Evolutionary conservation across 73 alveolate genomes (phyloP), one percentile per base, ranked within the genome.

Genomic region (Paramecium tetraurelia): DNA sequence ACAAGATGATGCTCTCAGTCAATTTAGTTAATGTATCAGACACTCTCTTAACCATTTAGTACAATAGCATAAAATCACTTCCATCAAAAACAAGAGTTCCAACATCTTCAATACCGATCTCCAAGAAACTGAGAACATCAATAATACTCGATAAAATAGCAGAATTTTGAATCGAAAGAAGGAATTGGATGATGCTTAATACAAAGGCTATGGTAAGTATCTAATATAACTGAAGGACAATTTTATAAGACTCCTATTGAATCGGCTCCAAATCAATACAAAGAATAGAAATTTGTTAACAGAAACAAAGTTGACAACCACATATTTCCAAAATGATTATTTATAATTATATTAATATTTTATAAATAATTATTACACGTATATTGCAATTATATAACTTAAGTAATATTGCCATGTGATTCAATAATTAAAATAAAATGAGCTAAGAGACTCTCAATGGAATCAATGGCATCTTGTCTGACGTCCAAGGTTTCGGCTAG

Each of bases 401-500:
- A 35, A 11, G 33, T 53, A 21, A 3, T 31, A 8, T 31, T 72
- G 2, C 7, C 4, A 11, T 20, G 18, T 12, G 16, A 72, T 80
- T 80, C 75, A 80, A 80, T 48, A 44, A 80, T 43, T 20, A 80
- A 80, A 41, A 44, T 24, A 80, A 48, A 48, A 80, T 80, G 90
- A 80, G 90, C n/a, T 43, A 80, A 80, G 90, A 80, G 22, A 80
- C 90, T 18, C 90, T 80, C 8, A 89, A 69, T 83, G 94, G 87
- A 89, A 83, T 70, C 84, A 31, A 89, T 44, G 87, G 84, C 58
- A 77, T 89, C 14, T 84, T 89, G 63, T 41, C 71, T 57, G 85
- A 63, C 36, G 93, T 94, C 6, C 31, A 95, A 86, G 93, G 86
- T 80, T 96, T 96, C 92, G 92, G 94, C 68, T 86, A 93, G 41